phyloP scores from a whole-genome alignment of 2,329 filamentous ascomycete genomes.

The Verticillium tricorpus region DNA sequence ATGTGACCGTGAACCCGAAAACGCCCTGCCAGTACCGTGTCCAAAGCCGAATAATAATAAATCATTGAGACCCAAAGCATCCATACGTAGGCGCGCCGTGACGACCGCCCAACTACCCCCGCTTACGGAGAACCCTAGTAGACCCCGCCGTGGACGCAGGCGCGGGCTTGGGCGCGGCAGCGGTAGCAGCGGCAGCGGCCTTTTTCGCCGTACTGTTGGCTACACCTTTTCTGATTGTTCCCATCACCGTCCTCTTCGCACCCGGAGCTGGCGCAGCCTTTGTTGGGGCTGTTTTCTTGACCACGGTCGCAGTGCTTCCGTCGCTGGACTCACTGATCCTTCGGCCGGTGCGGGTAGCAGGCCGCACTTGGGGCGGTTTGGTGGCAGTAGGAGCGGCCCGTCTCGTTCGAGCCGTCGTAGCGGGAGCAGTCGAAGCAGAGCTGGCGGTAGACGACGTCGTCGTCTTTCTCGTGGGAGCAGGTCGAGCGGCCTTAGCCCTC shows the following conservation, averaged over 20 bases:
- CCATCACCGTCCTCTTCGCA: constrained; percentile 49
- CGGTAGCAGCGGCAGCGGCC: constrained; percentile 35
- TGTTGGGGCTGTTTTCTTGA: constrained; percentile 45
- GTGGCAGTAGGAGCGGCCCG: constrained; percentile 30
- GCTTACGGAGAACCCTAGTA: constrained; percentile 52
- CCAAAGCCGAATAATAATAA: neutral
- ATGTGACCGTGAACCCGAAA: neutral
- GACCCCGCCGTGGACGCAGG: constrained; percentile 38
- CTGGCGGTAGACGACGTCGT: constrained; percentile 39
- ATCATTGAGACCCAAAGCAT: neutral
- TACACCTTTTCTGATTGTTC: constrained; percentile 48
- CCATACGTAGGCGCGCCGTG: neutral
- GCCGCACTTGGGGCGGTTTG: constrained; percentile 20
- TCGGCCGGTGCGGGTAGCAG: constrained; percentile 42
- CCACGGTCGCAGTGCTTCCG: constrained; percentile 59
- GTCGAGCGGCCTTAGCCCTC: constrained; percentile 53
- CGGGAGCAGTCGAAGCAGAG: constrained; percentile 26
- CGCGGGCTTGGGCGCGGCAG: constrained; percentile 36
- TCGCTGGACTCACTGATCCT: constrained; percentile 61
- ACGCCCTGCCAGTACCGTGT: neutral
- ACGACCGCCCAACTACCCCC: constrained; percentile 27
- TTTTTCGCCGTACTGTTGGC: constrained; percentile 45
- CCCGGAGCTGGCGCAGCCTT: constrained; percentile 29
- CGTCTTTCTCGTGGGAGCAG: constrained; percentile 40
- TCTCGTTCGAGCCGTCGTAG: constrained; percentile 26